Evolutionary conservation across 352 stramenopile species (phyloP), one percentile per base, ranked within the genome.

Genomic region (Pythium periplocum): DNA sequence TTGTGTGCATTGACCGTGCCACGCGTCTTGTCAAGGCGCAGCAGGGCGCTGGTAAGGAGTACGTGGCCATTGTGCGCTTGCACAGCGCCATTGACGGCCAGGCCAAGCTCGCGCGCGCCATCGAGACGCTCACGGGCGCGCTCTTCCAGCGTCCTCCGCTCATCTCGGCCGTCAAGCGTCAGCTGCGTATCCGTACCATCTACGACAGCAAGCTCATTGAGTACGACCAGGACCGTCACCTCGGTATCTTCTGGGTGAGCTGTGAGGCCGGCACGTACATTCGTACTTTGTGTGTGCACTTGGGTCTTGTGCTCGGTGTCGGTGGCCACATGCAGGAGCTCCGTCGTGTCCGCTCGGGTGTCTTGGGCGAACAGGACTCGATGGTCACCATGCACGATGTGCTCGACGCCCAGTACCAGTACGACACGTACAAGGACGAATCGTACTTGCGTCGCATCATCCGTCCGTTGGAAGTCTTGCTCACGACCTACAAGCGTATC

Each of bases 321-420:
- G 98, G 98, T 8, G 98, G 96, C 44, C 98, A 99, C 84, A 99
- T 99, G 98, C 96, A 99, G 69, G 98, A 99, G 75, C 79, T 99
- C 30, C 85, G 98, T 49, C 91, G 98, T 62, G 96, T 99, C 38
- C 86, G 97, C 53, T 98, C 92, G 0, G 97, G 97, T 62, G 95
- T 98, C 6, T 66, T 99, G 45, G 82, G 84, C 9, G 97, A 99
- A 67, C 69, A 94, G n/a, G 91, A 99, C 66, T 86, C 97, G 48
- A 82, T 99, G 78, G 93, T 99, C 4, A 99, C 97, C 4, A 99
- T 99, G 97, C 98, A 99, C 69, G 98, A 99, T 68, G 96, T 99
- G 38, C 73, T 99, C 52, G 98, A 99, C 73, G 98, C 98, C 3
- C 97, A 99, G 73, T 98, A 98, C 80, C 86, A 98, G 53, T 98